A percentile compares a stretch with the other conserved stretches of the same genome.
These are phyloP conservation scores for Hypholoma sublateritium DNA, from an alignment of 768 basidiomycete genomes.

Conservation along the genomic window DNA sequence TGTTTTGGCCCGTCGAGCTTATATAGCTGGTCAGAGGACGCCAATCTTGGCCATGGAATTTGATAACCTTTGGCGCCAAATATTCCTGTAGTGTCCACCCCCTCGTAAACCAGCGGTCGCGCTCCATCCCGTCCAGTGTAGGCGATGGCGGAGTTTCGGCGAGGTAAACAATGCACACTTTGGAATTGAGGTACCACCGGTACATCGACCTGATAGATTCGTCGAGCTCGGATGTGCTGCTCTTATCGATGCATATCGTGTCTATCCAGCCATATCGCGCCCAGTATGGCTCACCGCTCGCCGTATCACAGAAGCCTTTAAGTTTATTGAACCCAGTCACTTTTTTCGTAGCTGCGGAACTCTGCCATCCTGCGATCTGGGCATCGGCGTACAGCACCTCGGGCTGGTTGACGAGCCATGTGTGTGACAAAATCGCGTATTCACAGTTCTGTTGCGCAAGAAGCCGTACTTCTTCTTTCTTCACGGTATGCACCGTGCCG, in stretches of 20 bases:
- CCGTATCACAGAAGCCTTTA: not conserved
- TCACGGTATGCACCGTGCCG: not conserved
- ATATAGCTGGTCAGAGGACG: not conserved
- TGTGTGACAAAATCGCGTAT: slow-evolving; percentile 2
- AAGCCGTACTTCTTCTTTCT: not conserved
- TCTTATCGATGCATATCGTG: slow-evolving; percentile 10
- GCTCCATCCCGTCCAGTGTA: not conserved
- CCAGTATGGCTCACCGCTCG: not conserved
- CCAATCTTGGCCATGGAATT: slow-evolving; percentile 7
- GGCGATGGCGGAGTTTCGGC: not conserved
- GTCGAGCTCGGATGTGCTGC: slow-evolving; percentile 12
- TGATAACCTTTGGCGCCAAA: slow-evolving; percentile 8
- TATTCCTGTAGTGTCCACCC: slow-evolving; percentile 12
- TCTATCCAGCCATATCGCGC: slow-evolving; percentile 6
- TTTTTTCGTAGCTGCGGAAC: not conserved
- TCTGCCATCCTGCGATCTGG: not conserved
- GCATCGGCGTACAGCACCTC: not conserved
- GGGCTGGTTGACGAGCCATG: not conserved
- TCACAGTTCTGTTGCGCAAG: not conserved
- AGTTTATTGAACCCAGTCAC: not conserved
- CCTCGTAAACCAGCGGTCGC: slow-evolving; percentile 8
- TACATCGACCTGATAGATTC: slow-evolving; percentile 14
- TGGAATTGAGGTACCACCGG: slow-evolving; percentile 7
- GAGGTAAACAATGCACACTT: slow-evolving; percentile 7
- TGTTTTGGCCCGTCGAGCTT: not conserved